Base-by-base conservation (phyloP, 345 rosid genomes). In the Pseudoturritis turrita region DNA sequence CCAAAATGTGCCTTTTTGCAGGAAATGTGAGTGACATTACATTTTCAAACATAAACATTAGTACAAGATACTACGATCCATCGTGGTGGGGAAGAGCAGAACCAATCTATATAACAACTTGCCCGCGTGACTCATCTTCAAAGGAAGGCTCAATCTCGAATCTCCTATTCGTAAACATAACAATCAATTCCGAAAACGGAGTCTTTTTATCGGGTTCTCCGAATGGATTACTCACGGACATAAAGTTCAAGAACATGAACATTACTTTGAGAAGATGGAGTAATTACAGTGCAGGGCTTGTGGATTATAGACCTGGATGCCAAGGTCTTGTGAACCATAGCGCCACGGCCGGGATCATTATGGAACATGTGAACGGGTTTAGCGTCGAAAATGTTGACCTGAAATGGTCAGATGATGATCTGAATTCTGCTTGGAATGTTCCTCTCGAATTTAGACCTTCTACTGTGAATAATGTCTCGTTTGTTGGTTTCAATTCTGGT, bases 71-170 rank as follows among this genome's bases (percentile, higher is more conserved):
- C 77, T 94, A 94, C 54, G 80, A 95, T 72, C 91, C 82, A 0
- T 89, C 88, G 0, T 91, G 99, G 99, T 88, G 96, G 97, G 96
- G 98, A 22, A 88, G 96, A 79, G 96, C 96, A 2, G 97, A 95
- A 64, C 96, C 99, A n/a, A 88, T 95, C 40, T 95, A 89, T 10
- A 83, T 91, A 64, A 91, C 99, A 18, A 82, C 86, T 28, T 95
- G 97, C 71, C 91, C 93, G 0, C 81, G 97, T 6, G 0, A 78
- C 62, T 44, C 84, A 2, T n/a, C 17, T 14, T 51, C 93, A 0
- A 78, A 69, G 75, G 88, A 81, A 72, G 96, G 93, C 40, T 64
- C 86, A 0, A 79, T 95, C 79, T 88, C 93, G 2, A 83, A 88
- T 39, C 23, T 91, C 5, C 79, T 62, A 36, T 95, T 95, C 77